These are phyloP conservation scores for Aspergillus coremiiformis DNA, from an alignment of 495 filamentous ascomycete species.

Conservation along the genomic window DNA sequence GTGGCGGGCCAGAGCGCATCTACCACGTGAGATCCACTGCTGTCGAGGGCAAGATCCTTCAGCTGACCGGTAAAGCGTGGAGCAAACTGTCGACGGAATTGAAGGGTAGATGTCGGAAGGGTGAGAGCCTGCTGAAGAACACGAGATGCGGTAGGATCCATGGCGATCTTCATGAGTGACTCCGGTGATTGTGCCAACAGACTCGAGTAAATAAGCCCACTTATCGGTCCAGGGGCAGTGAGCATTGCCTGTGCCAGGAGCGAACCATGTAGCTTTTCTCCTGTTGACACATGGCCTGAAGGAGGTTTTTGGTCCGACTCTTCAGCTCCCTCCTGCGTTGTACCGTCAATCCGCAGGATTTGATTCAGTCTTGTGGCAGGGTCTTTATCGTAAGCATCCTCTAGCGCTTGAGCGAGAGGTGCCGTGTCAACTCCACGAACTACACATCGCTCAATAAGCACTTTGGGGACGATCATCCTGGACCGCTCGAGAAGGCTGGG, in stretches of 20 bases:
- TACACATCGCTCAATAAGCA: constrained; percentile 73
- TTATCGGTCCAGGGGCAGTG: constrained; percentile 47
- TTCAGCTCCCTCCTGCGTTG: constrained; percentile 28
- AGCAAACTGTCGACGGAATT: constrained; percentile 55
- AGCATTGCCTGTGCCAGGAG: constrained; percentile 62
- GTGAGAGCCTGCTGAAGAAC: constrained; percentile 64
- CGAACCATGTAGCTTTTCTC: constrained; percentile 55
- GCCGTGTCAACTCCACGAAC: constrained; percentile 57
- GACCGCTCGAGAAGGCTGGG: constrained; percentile 61
- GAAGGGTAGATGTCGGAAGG: constrained; percentile 46
- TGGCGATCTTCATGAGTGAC: constrained; percentile 42
- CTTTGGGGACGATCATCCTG: constrained; percentile 68
- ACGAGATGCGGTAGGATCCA: constrained; percentile 56
- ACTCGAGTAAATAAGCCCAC: constrained; percentile 50
- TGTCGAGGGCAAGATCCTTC: constrained; percentile 58
- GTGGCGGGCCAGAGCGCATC: constrained; percentile 68
- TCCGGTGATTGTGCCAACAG: constrained; percentile 39
- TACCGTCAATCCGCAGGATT: constrained; percentile 46
- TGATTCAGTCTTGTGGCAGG: constrained; percentile 46
- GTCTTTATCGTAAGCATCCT: constrained; percentile 49
- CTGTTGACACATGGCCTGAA: constrained; percentile 14
- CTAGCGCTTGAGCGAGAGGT: constrained; percentile 52
- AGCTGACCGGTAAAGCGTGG: constrained; percentile 52
- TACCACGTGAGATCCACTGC: constrained; percentile 69
- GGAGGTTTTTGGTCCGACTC: constrained; percentile 25